Evolutionary conservation across 2,329 filamentous ascomycete species (phyloP).

Genomic region (Sphaceloma murrayae): DNA sequence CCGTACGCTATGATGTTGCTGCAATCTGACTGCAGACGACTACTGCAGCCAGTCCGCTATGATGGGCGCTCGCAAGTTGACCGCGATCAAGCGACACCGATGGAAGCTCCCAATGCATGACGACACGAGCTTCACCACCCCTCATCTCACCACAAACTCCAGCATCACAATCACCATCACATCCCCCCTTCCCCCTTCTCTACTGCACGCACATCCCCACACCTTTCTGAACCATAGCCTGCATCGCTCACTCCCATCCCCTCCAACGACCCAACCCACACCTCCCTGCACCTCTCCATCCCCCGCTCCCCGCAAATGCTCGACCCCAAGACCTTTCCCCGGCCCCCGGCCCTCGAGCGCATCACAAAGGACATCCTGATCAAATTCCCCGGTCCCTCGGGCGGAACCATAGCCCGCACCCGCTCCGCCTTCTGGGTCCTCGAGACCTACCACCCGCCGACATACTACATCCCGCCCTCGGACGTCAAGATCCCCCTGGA

Average conservation of each 20-base stretch:
- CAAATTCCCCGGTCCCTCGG: conserved; percentile 45
- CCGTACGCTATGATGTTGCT: too few relatives aligned
- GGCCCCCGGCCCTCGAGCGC: conserved; percentile 44
- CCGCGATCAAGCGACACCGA: too few relatives aligned
- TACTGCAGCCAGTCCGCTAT: too few relatives aligned
- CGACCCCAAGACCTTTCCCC: conserved; percentile 50
- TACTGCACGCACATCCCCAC: not conserved
- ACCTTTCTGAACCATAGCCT: not conserved
- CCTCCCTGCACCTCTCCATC: not conserved
- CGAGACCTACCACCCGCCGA: conserved; percentile 54
- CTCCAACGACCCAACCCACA: too few relatives aligned
- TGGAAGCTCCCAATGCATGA: conserved; percentile 8
- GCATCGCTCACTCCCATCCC: conserved; percentile 8
- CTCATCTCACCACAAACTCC: not conserved
- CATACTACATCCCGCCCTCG: conserved; percentile 51
- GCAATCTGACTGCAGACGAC: too few relatives aligned
- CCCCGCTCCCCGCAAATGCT: conserved; percentile 29
- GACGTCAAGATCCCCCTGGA: conserved; percentile 41
- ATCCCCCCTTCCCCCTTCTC: not conserved
- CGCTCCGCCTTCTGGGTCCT: conserved; percentile 52
- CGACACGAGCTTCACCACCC: conserved; percentile 8
- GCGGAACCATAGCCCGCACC: conserved; percentile 48
- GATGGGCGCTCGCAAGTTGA: too few relatives aligned
- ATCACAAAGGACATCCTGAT: conserved; percentile 32
- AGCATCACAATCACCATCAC: not conserved